phyloP scores from a whole-genome alignment of 164 flowering plant species.

The Vitis riparia region DNA sequence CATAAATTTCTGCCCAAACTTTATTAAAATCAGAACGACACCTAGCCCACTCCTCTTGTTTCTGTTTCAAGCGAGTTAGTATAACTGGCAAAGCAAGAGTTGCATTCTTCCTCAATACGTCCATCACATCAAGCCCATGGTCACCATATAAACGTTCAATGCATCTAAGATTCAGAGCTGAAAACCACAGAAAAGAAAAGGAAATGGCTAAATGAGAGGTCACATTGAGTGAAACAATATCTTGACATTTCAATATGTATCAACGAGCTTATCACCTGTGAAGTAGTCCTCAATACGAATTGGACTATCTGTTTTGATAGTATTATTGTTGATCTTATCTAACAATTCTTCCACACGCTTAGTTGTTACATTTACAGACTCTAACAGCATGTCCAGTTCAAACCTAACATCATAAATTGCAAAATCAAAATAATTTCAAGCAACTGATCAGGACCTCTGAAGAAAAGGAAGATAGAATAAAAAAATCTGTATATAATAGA shows the following conservation, averaged over 20 bases:
- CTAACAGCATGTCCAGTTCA: slow-evolving; percentile 95
- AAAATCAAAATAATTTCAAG: background rate
- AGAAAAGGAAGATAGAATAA: background rate
- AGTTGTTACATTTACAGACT: slow-evolving; percentile 76
- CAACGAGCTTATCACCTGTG: slow-evolving; percentile 46
- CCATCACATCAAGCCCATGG: slow-evolving; percentile 96
- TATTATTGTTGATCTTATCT: slow-evolving; percentile 58
- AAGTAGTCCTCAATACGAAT: slow-evolving; percentile 69
- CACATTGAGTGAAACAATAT: background rate
- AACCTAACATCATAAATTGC: slow-evolving; percentile 50
- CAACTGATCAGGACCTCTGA: background rate
- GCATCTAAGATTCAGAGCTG: slow-evolving; percentile 84
- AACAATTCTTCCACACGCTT: slow-evolving; percentile 86
- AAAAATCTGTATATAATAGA: background rate
- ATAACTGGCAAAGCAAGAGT: slow-evolving; percentile 80
- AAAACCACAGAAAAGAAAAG: slow-evolving; percentile 6
- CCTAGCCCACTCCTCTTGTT: slow-evolving; percentile 91
- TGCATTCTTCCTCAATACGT: slow-evolving; percentile 81
- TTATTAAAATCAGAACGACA: slow-evolving; percentile 90
- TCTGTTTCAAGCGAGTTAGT: slow-evolving; percentile 88
- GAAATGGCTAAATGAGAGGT: slow-evolving; percentile 1
- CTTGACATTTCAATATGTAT: background rate
- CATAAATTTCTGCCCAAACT: slow-evolving; percentile 91
- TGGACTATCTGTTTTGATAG: slow-evolving; percentile 50
- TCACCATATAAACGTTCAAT: slow-evolving; percentile 96